Conservation (phyloP, 2,329 filamentous ascomycete species). For the Alternaria arborescens region DNA sequence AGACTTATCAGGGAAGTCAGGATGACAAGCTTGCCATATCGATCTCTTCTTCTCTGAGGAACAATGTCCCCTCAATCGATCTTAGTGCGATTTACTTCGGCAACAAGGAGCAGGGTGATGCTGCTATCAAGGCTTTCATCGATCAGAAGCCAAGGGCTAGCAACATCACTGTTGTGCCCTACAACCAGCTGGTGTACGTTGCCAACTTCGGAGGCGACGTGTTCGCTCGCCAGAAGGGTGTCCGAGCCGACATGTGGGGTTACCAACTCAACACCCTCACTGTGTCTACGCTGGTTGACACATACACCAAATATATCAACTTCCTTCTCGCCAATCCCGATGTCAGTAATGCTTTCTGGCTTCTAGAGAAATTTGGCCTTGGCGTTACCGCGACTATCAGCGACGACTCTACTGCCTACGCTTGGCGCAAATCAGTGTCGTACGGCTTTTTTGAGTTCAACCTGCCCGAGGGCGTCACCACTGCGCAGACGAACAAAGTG, state of each 20-base stretch:
- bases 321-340: background rate
- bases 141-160: constrained; percentile 1
- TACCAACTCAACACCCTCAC: constrained; percentile 6
- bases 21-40: constrained; percentile 3
- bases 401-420: constrained; percentile 31
- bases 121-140: background rate
- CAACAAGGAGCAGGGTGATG: constrained; percentile 3
- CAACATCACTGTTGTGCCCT: constrained; percentile 3
- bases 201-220: constrained; percentile 4
- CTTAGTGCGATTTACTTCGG: constrained; percentile 7
- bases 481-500: background rate
- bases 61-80: constrained; percentile 1
- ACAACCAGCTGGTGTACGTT: constrained; percentile 5
- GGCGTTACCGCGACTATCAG: constrained; percentile 1
- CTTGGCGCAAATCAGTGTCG: constrained; percentile 30
- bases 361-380: background rate
- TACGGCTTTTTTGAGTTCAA: constrained; percentile 23
- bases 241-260: constrained; percentile 3
- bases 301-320: constrained; percentile 2
- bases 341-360: background rate
- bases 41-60: background rate
- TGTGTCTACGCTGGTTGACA: background rate
- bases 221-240: constrained; percentile 4
- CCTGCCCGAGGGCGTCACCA: background rate
- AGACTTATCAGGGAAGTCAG: background rate